phyloP scores from a whole-genome alignment of 2,329 filamentous ascomycete genomes.

The Teratosphaeria nubilosa region DNA sequence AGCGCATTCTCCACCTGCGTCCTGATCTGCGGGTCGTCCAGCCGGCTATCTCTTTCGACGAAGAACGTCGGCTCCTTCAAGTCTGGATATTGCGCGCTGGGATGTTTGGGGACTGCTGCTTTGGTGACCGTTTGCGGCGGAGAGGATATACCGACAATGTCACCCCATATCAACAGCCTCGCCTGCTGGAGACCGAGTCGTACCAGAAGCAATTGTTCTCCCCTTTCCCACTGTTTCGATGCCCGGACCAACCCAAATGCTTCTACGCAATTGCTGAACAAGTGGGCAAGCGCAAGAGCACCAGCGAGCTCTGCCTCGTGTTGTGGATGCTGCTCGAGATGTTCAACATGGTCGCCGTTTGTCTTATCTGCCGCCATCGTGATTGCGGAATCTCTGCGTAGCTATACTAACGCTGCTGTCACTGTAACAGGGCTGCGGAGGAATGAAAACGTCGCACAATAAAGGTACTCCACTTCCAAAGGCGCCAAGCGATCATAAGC shows the following conservation, averaged over 20 bases:
- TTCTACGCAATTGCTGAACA: constrained; percentile 40
- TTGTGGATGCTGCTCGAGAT: constrained; percentile 16
- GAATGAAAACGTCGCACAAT: background rate
- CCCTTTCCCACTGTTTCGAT: constrained; percentile 31
- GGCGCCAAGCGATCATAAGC: background rate
- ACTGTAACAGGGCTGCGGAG: background rate
- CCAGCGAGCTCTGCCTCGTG: constrained; percentile 27
- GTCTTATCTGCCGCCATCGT: constrained; percentile 12
- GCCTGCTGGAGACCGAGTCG: constrained; percentile 39
- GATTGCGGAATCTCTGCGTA: background rate
- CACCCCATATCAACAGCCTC: constrained; percentile 39
- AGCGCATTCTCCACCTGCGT: constrained; percentile 31
- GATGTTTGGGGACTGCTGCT: constrained; percentile 35
- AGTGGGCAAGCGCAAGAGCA: constrained; percentile 33
- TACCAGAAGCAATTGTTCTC: constrained; percentile 34
- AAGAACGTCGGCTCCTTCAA: constrained; percentile 37
- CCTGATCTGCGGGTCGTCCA: constrained; percentile 31
- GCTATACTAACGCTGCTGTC: background rate
- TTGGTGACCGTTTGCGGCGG: constrained; percentile 34
- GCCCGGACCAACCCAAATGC: constrained; percentile 38
- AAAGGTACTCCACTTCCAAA: background rate
- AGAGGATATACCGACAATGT: constrained; percentile 35
- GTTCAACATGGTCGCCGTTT: constrained; percentile 15
- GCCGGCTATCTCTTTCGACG: constrained; percentile 29
- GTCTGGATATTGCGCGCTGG: constrained; percentile 35